phyloP scores from a whole-genome alignment of 1,139 yeast species.

The Ogataea hybrid region DNA sequence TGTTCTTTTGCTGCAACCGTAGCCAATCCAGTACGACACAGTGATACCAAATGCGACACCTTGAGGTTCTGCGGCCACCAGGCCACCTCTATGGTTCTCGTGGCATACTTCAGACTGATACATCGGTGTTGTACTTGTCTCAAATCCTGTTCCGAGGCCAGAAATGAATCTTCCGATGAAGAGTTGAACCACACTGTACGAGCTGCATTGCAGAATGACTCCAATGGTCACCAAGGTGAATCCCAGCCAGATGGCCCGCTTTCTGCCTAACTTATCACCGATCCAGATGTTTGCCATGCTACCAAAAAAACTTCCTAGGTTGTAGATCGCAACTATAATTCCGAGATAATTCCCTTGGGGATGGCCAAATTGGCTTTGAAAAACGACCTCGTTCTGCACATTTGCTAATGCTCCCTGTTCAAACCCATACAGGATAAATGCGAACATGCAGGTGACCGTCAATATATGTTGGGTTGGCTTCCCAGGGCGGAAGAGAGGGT shows the following conservation, averaged over 20 bases:
- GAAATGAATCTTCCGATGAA: constrained; percentile 51
- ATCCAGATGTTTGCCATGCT: constrained; percentile 46
- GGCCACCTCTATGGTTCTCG: constrained; percentile 39
- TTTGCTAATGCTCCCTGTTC: constrained; percentile 9
- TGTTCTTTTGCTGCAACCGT: constrained; percentile 37
- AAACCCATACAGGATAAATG: constrained; percentile 8
- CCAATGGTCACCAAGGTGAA: constrained; percentile 50
- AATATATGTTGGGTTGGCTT: constrained; percentile 3
- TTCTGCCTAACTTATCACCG: constrained; percentile 61
- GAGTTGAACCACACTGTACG: constrained; percentile 44
- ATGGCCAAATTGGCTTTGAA: too few relatives aligned
- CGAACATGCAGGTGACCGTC: constrained; percentile 4
- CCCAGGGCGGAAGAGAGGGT: constrained; percentile 2
- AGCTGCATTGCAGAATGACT: constrained; percentile 43
- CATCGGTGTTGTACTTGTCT: constrained; percentile 26
- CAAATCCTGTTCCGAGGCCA: constrained; percentile 59
- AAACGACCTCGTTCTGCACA: not conserved
- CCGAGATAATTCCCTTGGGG: constrained; percentile 1
- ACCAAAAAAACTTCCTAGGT: constrained; percentile 53
- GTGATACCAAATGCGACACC: constrained; percentile 42
- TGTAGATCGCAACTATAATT: constrained; percentile 38
- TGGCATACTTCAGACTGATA: too few relatives aligned
- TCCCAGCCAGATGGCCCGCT: constrained; percentile 50
- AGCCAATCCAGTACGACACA: constrained; percentile 40
- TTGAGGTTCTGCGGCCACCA: constrained; percentile 45